phyloP scores from a whole-genome alignment of 1,139 yeast genomes.

The Yamadazyma jaroonii region DNA sequence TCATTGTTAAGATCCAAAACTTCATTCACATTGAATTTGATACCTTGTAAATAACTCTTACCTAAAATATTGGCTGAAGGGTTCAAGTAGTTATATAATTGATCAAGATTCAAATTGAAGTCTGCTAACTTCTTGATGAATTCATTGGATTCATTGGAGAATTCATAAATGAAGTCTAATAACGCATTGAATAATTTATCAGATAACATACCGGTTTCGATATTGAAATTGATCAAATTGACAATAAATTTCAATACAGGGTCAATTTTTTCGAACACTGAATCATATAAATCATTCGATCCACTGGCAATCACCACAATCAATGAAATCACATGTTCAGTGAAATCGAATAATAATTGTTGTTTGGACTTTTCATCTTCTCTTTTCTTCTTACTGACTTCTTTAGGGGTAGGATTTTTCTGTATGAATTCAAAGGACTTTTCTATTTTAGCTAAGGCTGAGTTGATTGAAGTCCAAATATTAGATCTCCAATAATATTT shows the following conservation, averaged over 20 bases:
- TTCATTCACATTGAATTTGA: conserved; percentile 59
- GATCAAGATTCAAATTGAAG: conserved; percentile 9
- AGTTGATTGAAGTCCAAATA: conserved; percentile 61
- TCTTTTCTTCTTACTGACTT: conserved; percentile 14
- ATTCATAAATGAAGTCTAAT: conserved; percentile 63
- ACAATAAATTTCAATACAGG: conserved; percentile 40
- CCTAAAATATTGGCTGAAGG: conserved; percentile 40
- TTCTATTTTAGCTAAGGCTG: conserved; percentile 48
- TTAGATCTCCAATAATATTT: conserved; percentile 74
- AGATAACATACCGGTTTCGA: conserved; percentile 27
- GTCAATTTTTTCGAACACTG: conserved; percentile 44
- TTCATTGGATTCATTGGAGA: conserved; percentile 60
- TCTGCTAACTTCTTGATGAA: conserved; percentile 40
- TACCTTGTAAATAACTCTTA: conserved; percentile 55
- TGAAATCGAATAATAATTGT: conserved; percentile 56
- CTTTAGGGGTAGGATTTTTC: conserved; percentile 19
- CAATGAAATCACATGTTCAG: conserved; percentile 73
- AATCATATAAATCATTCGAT: conserved; percentile 57
- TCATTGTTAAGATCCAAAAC: conserved; percentile 20
- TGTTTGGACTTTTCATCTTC: conserved; percentile 40
- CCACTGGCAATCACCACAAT: conserved; percentile 65
- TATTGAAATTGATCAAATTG: conserved; percentile 36
- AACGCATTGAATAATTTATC: conserved; percentile 48
- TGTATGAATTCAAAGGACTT: conserved; percentile 45
- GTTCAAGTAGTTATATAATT: conserved; percentile 11